Conservation (phyloP, 129 eudicot genomes). For the Artemisia argyi region DNA sequence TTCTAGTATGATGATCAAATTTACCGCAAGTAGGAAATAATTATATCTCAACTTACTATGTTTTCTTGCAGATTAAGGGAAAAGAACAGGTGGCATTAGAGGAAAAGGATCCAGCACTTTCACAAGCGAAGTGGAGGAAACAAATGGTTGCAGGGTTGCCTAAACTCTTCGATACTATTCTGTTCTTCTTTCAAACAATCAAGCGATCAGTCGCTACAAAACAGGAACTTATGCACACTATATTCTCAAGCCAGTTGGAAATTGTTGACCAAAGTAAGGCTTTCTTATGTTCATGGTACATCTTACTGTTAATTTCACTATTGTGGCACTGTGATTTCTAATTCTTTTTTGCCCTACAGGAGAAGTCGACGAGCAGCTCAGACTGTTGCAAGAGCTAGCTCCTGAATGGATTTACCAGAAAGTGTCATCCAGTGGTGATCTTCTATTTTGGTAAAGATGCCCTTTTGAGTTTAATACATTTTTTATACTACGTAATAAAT, state of each 20-base stretch:
- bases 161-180: slow-evolving; percentile 58
- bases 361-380: slow-evolving; percentile 85
- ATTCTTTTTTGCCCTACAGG: slow-evolving; percentile 37
- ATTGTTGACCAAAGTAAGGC: slow-evolving; percentile 71
- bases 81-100: slow-evolving; percentile 53
- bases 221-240: slow-evolving; percentile 64
- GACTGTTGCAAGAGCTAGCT: slow-evolving; percentile 66
- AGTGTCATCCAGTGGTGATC: slow-evolving; percentile 52
- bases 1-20: no score
- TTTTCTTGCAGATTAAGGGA: slow-evolving; percentile 55
- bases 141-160: slow-evolving; percentile 72
- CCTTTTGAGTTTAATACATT: neutral
- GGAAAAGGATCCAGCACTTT: slow-evolving; percentile 76
- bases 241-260: slow-evolving; percentile 52
- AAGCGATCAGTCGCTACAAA: slow-evolving; percentile 66
- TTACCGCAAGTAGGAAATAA: no score
- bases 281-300: neutral
- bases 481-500: neutral
- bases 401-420: slow-evolving; percentile 79
- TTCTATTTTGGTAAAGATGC: slow-evolving; percentile 53
- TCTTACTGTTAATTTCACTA: neutral
- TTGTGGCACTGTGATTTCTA: neutral
- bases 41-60: neutral
- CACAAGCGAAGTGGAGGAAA: slow-evolving; percentile 65
- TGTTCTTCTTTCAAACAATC: slow-evolving; percentile 60